A percentile compares a stretch with the other conserved stretches of the same genome.
phyloP scores from a whole-genome alignment of 352 stramenopile genomes.

The Globisporangium cylindrosporum region DNA sequence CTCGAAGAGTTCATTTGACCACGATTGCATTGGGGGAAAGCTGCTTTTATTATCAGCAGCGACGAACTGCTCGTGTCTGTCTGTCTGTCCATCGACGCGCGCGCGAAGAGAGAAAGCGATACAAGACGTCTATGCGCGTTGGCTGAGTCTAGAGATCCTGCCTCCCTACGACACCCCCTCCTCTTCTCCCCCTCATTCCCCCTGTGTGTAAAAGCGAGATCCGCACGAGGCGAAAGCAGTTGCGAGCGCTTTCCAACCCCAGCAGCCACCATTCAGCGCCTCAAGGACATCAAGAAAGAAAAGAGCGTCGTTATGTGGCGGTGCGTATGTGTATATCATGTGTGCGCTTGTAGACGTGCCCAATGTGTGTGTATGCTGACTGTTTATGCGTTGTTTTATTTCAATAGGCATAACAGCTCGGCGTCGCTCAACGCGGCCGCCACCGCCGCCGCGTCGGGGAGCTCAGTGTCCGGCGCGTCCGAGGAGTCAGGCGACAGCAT shows the following conservation, averaged over 20 bases:
- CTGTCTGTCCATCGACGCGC: not conserved
- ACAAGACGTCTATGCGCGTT: not conserved
- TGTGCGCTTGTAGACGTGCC: not conserved
- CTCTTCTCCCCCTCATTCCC: not conserved
- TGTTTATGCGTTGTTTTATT: not conserved
- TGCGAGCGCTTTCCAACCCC: not conserved
- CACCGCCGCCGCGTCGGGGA: not conserved
- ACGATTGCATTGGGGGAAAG: not conserved
- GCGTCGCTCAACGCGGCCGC: slow-evolving; percentile 13
- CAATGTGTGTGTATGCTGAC: not conserved
- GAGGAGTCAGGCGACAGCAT: slow-evolving; percentile 34
- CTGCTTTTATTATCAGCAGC: slow-evolving; percentile 3
- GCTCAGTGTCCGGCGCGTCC: not conserved
- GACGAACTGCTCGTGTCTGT: not conserved
- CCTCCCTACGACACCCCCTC: not conserved
- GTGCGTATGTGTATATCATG: not conserved
- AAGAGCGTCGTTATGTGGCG: slow-evolving; percentile 20
- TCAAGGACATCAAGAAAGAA: slow-evolving; percentile 23
- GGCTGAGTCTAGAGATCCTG: not conserved
- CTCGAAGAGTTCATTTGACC: not conserved
- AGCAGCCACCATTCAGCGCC: slow-evolving; percentile 17
- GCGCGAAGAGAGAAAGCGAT: not conserved
- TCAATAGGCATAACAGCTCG: slow-evolving; percentile 20
- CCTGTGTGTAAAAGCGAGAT: slow-evolving; percentile 10
- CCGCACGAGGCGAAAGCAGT: slow-evolving; percentile 4